These are phyloP conservation scores for Paracoccidioides lutzii DNA, from an alignment of 2,329 filamentous ascomycete genomes.

Conservation along the genomic window DNA sequence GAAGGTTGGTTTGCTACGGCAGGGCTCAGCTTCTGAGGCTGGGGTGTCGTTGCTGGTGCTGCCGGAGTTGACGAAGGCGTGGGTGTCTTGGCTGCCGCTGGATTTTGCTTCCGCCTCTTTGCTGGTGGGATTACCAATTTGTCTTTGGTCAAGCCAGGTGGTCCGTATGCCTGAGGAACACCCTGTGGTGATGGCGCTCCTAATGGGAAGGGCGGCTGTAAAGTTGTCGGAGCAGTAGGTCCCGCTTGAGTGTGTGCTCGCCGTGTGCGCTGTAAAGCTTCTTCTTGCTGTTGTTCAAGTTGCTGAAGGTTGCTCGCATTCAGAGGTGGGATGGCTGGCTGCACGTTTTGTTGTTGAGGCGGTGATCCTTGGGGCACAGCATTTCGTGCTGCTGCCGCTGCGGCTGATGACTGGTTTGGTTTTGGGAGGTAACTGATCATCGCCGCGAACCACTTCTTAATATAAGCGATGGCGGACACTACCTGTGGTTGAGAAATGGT, in stretches of 20 bases:
- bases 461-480: conserved; percentile 23
- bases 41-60: conserved; percentile 19
- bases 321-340: conserved; percentile 22
- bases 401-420: conserved; percentile 9
- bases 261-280: conserved; percentile 28
- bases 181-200: conserved; percentile 43
- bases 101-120: conserved; percentile 45
- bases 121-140: conserved; percentile 45
- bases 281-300: conserved; percentile 35
- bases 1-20: conserved; percentile 29
- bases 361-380: conserved; percentile 1
- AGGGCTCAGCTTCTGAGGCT: conserved; percentile 21
- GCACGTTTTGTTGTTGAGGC: conserved; percentile 20
- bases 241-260: conserved; percentile 27
- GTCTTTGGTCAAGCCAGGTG: conserved; percentile 40
- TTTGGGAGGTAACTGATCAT: conserved; percentile 22
- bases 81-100: conserved; percentile 16
- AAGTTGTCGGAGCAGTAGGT: conserved; percentile 37
- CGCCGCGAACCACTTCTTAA: conserved; percentile 29
- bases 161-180: conserved; percentile 43
- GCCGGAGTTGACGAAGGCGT: conserved; percentile 12
- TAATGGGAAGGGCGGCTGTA: conserved; percentile 41
- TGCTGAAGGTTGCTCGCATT: conserved; percentile 37
- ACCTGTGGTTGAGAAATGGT: conserved; percentile 31
- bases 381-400: conserved; percentile 3